Evolutionary conservation across 2,329 filamentous ascomycete genomes (phyloP), one percentile per base, ranked within the genome.

Genomic region (Cladosporium austrohemisphaericum): DNA sequence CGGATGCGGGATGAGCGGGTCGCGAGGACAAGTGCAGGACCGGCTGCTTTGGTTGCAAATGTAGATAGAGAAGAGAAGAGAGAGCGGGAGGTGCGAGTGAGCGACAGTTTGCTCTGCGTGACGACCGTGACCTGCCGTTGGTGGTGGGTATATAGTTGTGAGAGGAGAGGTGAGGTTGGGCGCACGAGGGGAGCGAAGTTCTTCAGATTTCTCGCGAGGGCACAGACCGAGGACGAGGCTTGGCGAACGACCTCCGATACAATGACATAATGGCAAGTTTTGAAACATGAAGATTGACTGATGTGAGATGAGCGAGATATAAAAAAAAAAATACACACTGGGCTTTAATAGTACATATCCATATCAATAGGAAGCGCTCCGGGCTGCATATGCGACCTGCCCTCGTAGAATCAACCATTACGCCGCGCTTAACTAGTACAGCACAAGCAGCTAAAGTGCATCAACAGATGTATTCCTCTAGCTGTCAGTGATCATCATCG

Each of bases 121-220:
- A 60, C 59, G 60, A 62, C 59, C 56, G 51, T 60, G 59, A 43
- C 56, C 54, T 56, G 61, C 57, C 61, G 61, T 58, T 54, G 40
- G 40, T 51, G 32, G 28, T 33, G 26, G 38, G 32, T 29, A 32
- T 51, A 26, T 31, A 33, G 22, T 14, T 35, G 26, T 8, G 16
- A 26, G 46, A 41, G 26, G 20, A 33, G 38, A 49, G 46, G 26
- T 16, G 44, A 38, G 25, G 23, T 37, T 16, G 20, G 28, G 43
- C 23, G 13, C 20, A 35, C n/a, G 41, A 45, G 41, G 41, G 41
- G 41, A 32, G n/a, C n/a, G n/a, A n/a, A n/a, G n/a, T n/a, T n/a
- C n/a, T 31, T n/a, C 11, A n/a, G 14, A 31, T 31, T 31, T 31
- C 28, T 31, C 28, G 28, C 28, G 5, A n/a, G 28, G 11, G 28